Percentiles rank a stretch among this genome's conserved stretches.
These are phyloP conservation scores for Petasospora fabianii DNA, from an alignment of 1,139 yeast genomes.

Conservation along the genomic window DNA sequence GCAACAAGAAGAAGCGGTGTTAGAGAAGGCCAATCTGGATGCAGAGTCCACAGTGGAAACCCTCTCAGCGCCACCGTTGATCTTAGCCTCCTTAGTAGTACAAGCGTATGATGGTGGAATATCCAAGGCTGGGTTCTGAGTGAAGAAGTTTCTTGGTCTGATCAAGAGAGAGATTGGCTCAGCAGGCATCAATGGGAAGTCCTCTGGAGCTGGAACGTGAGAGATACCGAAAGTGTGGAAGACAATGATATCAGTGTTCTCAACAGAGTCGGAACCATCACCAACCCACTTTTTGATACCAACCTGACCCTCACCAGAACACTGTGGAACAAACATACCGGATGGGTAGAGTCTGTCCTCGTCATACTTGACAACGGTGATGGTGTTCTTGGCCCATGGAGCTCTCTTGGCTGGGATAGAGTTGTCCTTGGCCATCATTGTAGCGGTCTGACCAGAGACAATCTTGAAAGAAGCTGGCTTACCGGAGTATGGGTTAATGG, in stretches of 20 bases:
- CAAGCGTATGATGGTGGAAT: slow-evolving; percentile 65
- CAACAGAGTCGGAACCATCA: slow-evolving; percentile 57
- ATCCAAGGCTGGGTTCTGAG: slow-evolving; percentile 73
- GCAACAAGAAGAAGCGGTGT: slow-evolving; percentile 28
- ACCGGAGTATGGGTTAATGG: slow-evolving; percentile 63
- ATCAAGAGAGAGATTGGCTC: slow-evolving; percentile 71
- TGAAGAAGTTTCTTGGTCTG: slow-evolving; percentile 76
- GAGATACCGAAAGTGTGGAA: slow-evolving; percentile 84
- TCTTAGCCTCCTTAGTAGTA: slow-evolving; percentile 48
- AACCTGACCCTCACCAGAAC: slow-evolving; percentile 69
- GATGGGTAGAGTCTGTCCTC: slow-evolving; percentile 67
- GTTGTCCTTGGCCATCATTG: slow-evolving; percentile 68
- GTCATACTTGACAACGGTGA: slow-evolving; percentile 66
- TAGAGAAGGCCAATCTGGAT: slow-evolving; percentile 41
- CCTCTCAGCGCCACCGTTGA: slow-evolving; percentile 18
- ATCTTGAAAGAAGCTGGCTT: slow-evolving; percentile 75
- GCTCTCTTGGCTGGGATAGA: slow-evolving; percentile 78
- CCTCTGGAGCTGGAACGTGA: slow-evolving; percentile 87
- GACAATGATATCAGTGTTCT: slow-evolving; percentile 64
- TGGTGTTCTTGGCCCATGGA: slow-evolving; percentile 68
- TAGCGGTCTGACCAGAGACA: slow-evolving; percentile 74
- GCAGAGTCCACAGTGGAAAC: slow-evolving; percentile 46
- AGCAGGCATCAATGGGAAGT: slow-evolving; percentile 86
- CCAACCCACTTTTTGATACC: slow-evolving; percentile 77
- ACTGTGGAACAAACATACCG: slow-evolving; percentile 75